Evolutionary conservation across 1,284 basidiomycete genomes (phyloP).

Genomic region (Pseudozyma thailandica): DNA sequence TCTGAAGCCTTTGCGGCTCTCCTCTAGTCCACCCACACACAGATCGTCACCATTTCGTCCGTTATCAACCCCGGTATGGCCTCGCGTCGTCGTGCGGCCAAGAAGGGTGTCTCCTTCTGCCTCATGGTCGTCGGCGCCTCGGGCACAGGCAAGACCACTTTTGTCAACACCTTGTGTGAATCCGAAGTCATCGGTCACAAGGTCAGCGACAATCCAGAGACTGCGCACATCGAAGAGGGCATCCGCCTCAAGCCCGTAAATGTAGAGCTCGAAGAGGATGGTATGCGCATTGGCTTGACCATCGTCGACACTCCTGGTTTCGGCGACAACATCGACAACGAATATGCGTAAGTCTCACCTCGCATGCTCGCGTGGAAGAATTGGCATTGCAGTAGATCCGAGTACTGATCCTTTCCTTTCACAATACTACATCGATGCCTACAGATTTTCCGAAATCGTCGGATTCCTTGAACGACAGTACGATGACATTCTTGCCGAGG

Average conservation of each 20-base stretch:
- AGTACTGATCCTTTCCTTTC: neutral
- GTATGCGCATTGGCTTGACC: constrained; percentile 95
- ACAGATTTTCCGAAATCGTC: constrained; percentile 79
- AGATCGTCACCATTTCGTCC: constrained; percentile 32
- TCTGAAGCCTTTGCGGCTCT: constrained; percentile 4
- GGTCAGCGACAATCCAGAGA: constrained; percentile 83
- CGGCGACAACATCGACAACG: constrained; percentile 98
- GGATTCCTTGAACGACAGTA: constrained; percentile 98
- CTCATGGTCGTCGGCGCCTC: constrained; percentile 68
- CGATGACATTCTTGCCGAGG: constrained; percentile 97
- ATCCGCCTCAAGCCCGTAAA: constrained; percentile 95
- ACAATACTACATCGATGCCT: neutral
- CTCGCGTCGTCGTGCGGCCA: constrained; percentile 63
- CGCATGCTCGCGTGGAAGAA: neutral
- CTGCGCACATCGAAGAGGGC: constrained; percentile 92
- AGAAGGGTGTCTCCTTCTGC: constrained; percentile 68
- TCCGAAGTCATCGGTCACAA: constrained; percentile 74
- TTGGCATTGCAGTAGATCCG: too few relatives aligned
- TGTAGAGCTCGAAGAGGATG: constrained; percentile 98
- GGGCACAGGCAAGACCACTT: constrained; percentile 67
- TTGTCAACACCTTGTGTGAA: constrained; percentile 68
- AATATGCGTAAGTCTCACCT: constrained; percentile 82
- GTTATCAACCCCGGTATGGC: constrained; percentile 51
- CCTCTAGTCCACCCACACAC: neutral
- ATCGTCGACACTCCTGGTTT: constrained; percentile 99